These are phyloP conservation scores for Raffaelea arxii DNA, from an alignment of 2,329 filamentous ascomycete genomes.

Conservation along the genomic window DNA sequence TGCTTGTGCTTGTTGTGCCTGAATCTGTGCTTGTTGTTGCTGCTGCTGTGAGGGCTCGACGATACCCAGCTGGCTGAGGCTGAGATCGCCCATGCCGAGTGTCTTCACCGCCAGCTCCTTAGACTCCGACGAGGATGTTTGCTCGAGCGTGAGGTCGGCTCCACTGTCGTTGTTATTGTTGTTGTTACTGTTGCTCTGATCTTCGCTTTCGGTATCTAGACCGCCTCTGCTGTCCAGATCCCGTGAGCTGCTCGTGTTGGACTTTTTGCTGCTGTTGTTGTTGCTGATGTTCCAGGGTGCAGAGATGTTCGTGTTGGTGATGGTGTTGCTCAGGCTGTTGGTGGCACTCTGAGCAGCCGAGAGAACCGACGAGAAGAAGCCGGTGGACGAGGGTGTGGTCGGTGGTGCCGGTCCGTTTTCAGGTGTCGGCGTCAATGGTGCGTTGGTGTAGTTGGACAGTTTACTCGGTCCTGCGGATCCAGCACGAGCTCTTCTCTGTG, in stretches of 20 bases:
- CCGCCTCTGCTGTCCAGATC: not conserved
- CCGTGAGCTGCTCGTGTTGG: slow-evolving; percentile 1
- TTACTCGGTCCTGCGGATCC: slow-evolving; percentile 65
- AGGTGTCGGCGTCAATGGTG: slow-evolving; percentile 64
- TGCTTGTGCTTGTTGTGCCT: too few relatives aligned
- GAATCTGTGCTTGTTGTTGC: too few relatives aligned
- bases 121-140: slow-evolving; percentile 34
- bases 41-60: slow-evolving; percentile 40
- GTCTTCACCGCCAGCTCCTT: slow-evolving; percentile 79
- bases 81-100: slow-evolving; percentile 79
- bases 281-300: slow-evolving; percentile 40
- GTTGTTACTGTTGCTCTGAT: slow-evolving; percentile 9
- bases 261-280: slow-evolving; percentile 22
- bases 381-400: slow-evolving; percentile 43
- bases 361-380: slow-evolving; percentile 91
- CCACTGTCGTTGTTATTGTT: not conserved
- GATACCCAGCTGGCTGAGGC: slow-evolving; percentile 80
- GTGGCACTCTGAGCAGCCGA: slow-evolving; percentile 90
- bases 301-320: slow-evolving; percentile 52
- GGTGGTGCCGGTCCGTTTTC: slow-evolving; percentile 48
- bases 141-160: slow-evolving; percentile 28
- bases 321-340: slow-evolving; percentile 61
- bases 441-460: slow-evolving; percentile 65
- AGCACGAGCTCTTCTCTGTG: slow-evolving; percentile 49
- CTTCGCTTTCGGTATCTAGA: slow-evolving; percentile 21